phyloP scores from a whole-genome alignment of 2,329 filamentous ascomycete genomes.

The Monosporascus ibericus region DNA sequence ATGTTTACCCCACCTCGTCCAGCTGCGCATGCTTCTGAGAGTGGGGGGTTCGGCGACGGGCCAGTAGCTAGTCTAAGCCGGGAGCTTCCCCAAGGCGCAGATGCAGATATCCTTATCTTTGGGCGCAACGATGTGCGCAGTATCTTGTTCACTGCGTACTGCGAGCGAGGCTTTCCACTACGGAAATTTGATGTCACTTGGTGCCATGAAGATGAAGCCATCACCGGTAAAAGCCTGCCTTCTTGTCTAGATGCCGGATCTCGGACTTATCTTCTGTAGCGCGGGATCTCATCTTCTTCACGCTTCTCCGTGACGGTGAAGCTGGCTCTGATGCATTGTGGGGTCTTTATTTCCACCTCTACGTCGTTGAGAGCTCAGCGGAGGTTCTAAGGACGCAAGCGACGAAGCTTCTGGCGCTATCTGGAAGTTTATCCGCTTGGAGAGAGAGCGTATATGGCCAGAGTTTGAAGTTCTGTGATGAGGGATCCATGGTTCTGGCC shows the following conservation, averaged over 20 bases:
- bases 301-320: conserved; percentile 40
- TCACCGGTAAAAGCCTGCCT: conserved; percentile 37
- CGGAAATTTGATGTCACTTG: conserved; percentile 49
- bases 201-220: conserved; percentile 44
- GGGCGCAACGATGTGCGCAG: conserved; percentile 52
- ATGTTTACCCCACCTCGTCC: background rate
- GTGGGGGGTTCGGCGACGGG: conserved; percentile 40
- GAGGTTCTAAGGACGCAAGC: conserved; percentile 34
- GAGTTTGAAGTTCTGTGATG: conserved; percentile 42
- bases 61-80: conserved; percentile 44
- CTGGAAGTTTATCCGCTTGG: conserved; percentile 38
- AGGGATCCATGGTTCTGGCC: conserved; percentile 35
- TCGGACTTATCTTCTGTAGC: conserved; percentile 29
- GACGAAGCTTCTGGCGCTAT: conserved; percentile 33
- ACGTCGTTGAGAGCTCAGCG: conserved; percentile 33
- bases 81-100: conserved; percentile 40
- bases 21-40: background rate
- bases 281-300: conserved; percentile 48
- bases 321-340: conserved; percentile 32
- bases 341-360: conserved; percentile 51
- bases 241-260: background rate
- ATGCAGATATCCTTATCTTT: conserved; percentile 45
- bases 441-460: conserved; percentile 35
- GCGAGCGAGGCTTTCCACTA: conserved; percentile 29
- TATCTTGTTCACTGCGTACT: conserved; percentile 47